Base-by-base conservation (phyloP, 768 basidiomycete genomes). In the Suillus clintonianus region DNA sequence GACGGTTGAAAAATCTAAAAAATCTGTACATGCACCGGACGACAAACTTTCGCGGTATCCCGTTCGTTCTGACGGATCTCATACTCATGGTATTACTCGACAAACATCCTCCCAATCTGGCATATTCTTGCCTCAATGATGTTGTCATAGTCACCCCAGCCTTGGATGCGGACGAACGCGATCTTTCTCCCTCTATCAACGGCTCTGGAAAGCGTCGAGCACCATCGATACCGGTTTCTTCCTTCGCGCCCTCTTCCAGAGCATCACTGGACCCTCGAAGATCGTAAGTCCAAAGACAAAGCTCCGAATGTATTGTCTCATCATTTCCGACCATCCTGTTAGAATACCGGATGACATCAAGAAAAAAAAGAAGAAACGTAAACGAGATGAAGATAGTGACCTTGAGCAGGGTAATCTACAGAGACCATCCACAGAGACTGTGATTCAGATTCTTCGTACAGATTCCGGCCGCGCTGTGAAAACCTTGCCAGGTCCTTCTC, bases 361-460 rank as follows among this genome's bases (percentile, higher is more conserved):
- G 80, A 90, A 86, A 77, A 91, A 90, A 80, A 92, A 91, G 79
- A 92, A 92, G 79, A 94, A 93, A 72, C 90, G 92, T 76, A 92
- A 90, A 82, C 85, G 89, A 62, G 91, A 91, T 10, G 86, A 85
- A 43, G 87, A 87, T n/a, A 90, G 89, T 67, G 91, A 92, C 66
- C 74, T 79, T 37, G 91, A 92, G 85, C 86, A 86, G 75, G 59
- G 73, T 66, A 63, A 51, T 43, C 54, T 63, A 60, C 39, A 42
- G 37, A 55, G 45, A 7, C 61, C 11, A 61, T 63, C 53, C 60
- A 61, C 60, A 50, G 59, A 59, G 37, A 64, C 43, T 51, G 45
- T 54, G 64, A 47, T 56, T 47, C 61, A 66, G 61, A 62, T 14
- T 7, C 39, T 59, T 41, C 59, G 10, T 47, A 34, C 68, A 89